Conservation (phyloP, 345 rosid species). For the Hibiscus tridactylites region DNA sequence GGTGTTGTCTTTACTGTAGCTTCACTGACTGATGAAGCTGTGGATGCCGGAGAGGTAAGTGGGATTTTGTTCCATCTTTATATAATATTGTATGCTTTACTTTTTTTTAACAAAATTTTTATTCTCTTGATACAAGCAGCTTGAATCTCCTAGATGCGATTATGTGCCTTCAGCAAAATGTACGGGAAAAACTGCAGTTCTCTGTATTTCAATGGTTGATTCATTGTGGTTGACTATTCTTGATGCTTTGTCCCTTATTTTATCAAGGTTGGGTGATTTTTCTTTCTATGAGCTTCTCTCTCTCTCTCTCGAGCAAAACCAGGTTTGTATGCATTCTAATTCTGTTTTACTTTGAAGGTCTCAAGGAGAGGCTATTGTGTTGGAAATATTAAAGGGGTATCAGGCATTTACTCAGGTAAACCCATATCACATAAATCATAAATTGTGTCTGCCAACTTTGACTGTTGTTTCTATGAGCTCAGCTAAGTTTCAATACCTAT, state of each 20-base stretch:
- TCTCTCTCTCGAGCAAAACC: not conserved
- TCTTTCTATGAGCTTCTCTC: not conserved
- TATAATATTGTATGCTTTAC: slow-evolving; percentile 7
- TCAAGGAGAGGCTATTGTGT: slow-evolving; percentile 94
- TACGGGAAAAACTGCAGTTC: slow-evolving; percentile 65
- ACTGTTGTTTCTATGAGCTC: not conserved
- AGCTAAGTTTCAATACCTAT: not conserved
- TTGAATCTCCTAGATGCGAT: slow-evolving; percentile 84
- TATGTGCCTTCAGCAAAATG: slow-evolving; percentile 47
- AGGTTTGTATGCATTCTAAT: not conserved
- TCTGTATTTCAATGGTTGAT: slow-evolving; percentile 88
- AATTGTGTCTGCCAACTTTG: not conserved
- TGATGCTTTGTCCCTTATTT: slow-evolving; percentile 86
- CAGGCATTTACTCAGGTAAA: slow-evolving; percentile 99
- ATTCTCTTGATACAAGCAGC: slow-evolving; percentile 41
- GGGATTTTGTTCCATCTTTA: not conserved
- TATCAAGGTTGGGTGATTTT: slow-evolving; percentile 59
- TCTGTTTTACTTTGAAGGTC: slow-evolving; percentile 55
- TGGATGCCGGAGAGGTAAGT: slow-evolving; percentile 84
- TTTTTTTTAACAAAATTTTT: not conserved
- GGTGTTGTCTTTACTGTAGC: slow-evolving; percentile 90
- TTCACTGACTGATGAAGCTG: slow-evolving; percentile 92
- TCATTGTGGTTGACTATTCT: slow-evolving; percentile 95
- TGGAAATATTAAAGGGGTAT: slow-evolving; percentile 95
- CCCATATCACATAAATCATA: not conserved